Evolutionary conservation across 495 filamentous ascomycete genomes (phyloP).

Genomic region (Friedmanniomyces simplex): DNA sequence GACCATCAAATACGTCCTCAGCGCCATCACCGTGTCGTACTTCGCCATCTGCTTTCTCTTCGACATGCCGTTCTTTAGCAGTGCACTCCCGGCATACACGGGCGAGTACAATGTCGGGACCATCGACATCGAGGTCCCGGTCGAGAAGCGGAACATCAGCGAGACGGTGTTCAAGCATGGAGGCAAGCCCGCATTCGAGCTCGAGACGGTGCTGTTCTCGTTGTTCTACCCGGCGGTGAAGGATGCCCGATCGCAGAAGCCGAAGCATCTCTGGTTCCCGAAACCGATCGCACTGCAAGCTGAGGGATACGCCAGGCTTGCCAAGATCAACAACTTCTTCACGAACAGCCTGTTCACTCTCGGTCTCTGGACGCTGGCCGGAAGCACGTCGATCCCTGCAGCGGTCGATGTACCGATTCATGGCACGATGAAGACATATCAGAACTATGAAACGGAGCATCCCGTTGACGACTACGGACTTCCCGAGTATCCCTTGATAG

Average conservation of each 20-base stretch:
- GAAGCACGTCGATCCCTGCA: conserved; percentile 37
- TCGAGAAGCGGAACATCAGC: conserved; percentile 26
- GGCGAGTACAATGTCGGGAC: conserved; percentile 39
- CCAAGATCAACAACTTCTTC: conserved; percentile 35
- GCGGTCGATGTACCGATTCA: conserved; percentile 36
- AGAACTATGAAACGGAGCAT: conserved; percentile 9
- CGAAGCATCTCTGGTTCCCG: conserved; percentile 39
- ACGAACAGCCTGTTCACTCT: conserved; percentile 31
- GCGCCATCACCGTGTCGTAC: conserved; percentile 21
- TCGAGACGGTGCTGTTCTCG: conserved; percentile 40
- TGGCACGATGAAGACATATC: conserved; percentile 17
- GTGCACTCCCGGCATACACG: conserved; percentile 37
- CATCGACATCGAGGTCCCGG: conserved; percentile 38
- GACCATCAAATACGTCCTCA: conserved; percentile 20
- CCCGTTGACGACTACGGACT: conserved; percentile 17
- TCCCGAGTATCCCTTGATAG: conserved; percentile 33
- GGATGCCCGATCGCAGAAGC: conserved; percentile 8
- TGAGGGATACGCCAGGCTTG: conserved; percentile 40
- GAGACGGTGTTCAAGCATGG: conserved; percentile 33
- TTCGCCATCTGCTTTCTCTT: conserved; percentile 33
- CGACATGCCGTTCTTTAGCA: conserved; percentile 35
- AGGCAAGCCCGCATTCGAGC: conserved; percentile 33
- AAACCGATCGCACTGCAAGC: conserved; percentile 39
- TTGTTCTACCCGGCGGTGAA: conserved; percentile 39
- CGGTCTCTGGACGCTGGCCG: conserved; percentile 31